These are phyloP conservation scores for Xanthoparmelia taractica DNA, from an alignment of 495 filamentous ascomycete species.

Conservation along the genomic window DNA sequence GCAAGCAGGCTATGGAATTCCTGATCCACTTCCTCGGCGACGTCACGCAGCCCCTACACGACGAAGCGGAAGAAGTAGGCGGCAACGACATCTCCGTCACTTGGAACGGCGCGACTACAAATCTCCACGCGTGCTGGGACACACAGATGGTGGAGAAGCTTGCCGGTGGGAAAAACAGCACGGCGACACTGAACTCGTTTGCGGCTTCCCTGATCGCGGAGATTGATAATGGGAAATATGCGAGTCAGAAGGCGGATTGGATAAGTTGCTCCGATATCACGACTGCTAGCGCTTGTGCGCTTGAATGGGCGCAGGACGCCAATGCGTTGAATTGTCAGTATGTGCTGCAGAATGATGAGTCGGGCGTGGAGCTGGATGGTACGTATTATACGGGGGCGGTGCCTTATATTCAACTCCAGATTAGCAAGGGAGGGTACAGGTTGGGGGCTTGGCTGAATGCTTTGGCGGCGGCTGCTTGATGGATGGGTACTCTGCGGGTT, in stretches of 20 bases:
- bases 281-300: constrained; percentile 32
- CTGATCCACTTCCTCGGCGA: constrained; percentile 57
- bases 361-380: constrained; percentile 50
- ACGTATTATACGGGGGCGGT: constrained; percentile 56
- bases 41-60: constrained; percentile 57
- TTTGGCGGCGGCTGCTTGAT: constrained; percentile 11
- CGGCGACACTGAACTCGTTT: constrained; percentile 32
- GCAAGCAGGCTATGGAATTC: constrained; percentile 40
- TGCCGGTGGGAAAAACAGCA: constrained; percentile 38
- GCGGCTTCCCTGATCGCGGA: constrained; percentile 32
- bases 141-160: constrained; percentile 53
- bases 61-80: constrained; percentile 48
- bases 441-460: constrained; percentile 53
- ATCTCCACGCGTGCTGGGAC: constrained; percentile 60
- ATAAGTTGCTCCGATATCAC: constrained; percentile 39
- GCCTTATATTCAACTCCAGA: constrained; percentile 59
- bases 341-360: constrained; percentile 41
- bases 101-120: constrained; percentile 46
- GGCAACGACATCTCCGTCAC: constrained; percentile 54
- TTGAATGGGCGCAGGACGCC: constrained; percentile 49
- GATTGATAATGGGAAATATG: constrained; percentile 44
- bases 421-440: constrained; percentile 69
- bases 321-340: constrained; percentile 51
- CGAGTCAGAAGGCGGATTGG: constrained; percentile 41
- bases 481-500: neutral